phyloP scores from a whole-genome alignment of 2,329 filamentous ascomycete species.

The Ophiostoma ips region DNA sequence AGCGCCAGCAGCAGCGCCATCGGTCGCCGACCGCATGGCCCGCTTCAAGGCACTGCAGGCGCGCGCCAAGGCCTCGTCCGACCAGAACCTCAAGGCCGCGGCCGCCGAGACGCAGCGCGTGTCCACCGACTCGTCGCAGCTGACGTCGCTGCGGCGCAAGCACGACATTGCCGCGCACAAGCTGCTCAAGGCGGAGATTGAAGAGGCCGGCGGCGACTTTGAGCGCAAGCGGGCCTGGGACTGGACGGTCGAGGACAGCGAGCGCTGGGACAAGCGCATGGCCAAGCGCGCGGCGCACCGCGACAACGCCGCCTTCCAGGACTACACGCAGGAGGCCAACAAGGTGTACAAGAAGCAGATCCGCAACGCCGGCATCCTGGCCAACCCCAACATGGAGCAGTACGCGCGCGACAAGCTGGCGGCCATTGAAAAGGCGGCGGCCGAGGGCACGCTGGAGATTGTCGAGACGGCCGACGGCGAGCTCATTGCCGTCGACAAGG shows the following conservation, averaged over 20 bases:
- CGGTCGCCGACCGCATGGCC: conserved; percentile 47
- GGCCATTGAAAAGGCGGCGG: conserved; percentile 72
- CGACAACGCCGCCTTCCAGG: conserved; percentile 79
- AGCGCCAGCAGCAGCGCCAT: not conserved
- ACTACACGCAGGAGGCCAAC: conserved; percentile 73
- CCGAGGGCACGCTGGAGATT: conserved; percentile 74
- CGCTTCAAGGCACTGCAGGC: conserved; percentile 81
- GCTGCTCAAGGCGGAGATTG: conserved; percentile 79
- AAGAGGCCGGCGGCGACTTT: conserved; percentile 77
- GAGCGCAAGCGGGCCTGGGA: conserved; percentile 98
- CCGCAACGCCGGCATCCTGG: conserved; percentile 41
- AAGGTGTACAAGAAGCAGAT: conserved; percentile 93
- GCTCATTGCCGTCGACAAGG: conserved; percentile 82
- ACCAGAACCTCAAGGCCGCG: conserved; percentile 71
- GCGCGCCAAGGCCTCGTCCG: conserved; percentile 57
- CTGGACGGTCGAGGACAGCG: conserved; percentile 91
- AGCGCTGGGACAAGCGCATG: conserved; percentile 82
- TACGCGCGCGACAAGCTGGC: conserved; percentile 80
- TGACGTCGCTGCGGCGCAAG: conserved; percentile 68
- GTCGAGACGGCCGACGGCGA: conserved; percentile 93
- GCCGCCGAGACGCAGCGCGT: conserved; percentile 70
- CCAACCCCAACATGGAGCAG: conserved; percentile 60
- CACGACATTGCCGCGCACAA: conserved; percentile 85
- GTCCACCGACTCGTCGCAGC: conserved; percentile 60
- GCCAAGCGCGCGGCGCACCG: conserved; percentile 71